Evolutionary conservation across 257 asterid genomes (phyloP).

Genomic region (Solanum clarkiae): DNA sequence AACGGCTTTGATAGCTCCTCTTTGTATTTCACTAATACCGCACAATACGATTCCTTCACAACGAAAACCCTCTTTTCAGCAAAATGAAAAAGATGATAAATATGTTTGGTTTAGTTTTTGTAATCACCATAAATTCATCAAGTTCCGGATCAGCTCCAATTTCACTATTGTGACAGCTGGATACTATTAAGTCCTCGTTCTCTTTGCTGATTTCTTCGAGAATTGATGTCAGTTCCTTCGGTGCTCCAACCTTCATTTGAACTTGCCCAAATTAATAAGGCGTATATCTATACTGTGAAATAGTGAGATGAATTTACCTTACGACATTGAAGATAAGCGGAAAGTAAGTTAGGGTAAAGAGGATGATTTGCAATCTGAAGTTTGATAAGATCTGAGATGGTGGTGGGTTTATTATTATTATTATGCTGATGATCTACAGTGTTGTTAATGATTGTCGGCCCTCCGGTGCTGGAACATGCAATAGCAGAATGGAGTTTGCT

Average conservation of each 20-base stretch:
- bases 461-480: slow-evolving; percentile 10
- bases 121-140: slow-evolving; percentile 65
- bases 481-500: slow-evolving; percentile 32
- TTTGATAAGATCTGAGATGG: slow-evolving; percentile 41
- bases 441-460: neutral
- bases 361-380: slow-evolving; percentile 81
- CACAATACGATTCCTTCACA: slow-evolving; percentile 59
- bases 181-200: slow-evolving; percentile 2
- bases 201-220: slow-evolving; percentile 64
- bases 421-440: neutral
- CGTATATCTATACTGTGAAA: neutral
- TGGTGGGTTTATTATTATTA: neutral
- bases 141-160: slow-evolving; percentile 70
- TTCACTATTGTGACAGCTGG: slow-evolving; percentile 3
- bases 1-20: slow-evolving; percentile 67
- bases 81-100: neutral
- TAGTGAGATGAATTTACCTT: slow-evolving; percentile 27
- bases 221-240: slow-evolving; percentile 49
- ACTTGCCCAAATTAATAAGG: neutral
- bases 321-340: slow-evolving; percentile 61
- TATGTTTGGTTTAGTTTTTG: neutral
- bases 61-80: neutral
- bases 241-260: slow-evolving; percentile 56
- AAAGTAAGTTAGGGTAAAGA: slow-evolving; percentile 59
- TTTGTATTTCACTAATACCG: slow-evolving; percentile 41